Percentiles rank a stretch among this genome's conserved stretches.
Evolutionary conservation across 768 basidiomycete genomes (phyloP).

Genomic region (Lenzites betulinus): DNA sequence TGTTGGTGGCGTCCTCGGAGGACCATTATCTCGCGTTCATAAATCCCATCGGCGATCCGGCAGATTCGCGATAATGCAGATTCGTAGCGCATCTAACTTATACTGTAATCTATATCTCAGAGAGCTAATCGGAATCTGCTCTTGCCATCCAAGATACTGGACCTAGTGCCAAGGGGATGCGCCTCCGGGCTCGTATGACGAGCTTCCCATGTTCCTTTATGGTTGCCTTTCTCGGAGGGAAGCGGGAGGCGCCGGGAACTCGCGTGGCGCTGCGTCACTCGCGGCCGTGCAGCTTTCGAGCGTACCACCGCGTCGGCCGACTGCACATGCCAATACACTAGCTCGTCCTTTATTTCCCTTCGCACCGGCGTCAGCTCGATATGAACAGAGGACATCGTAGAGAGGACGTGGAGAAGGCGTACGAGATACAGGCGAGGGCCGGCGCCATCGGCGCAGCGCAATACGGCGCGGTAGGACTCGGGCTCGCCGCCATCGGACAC

Average conservation of each 20-base stretch:
- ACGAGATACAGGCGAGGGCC: constrained; percentile 25
- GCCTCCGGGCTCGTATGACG: background rate
- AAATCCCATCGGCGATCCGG: constrained; percentile 1
- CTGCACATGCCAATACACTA: background rate
- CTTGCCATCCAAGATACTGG: too few relatives aligned
- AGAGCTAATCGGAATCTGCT: too few relatives aligned
- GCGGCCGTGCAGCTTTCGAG: background rate
- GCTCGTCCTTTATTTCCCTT: background rate
- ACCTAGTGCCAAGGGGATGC: too few relatives aligned
- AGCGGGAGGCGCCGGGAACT: background rate
- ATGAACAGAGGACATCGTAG: constrained; percentile 28
- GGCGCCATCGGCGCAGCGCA: constrained; percentile 52
- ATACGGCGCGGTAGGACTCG: constrained; percentile 55
- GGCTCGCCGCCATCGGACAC: constrained; percentile 64
- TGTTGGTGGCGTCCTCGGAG: constrained; percentile 42
- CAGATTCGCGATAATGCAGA: background rate
- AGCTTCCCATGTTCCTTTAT: background rate
- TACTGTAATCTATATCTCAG: background rate
- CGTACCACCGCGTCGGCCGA: background rate
- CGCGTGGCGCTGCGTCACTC: constrained; percentile 14
- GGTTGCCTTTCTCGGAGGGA: constrained; percentile 1
- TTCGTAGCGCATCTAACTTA: background rate
- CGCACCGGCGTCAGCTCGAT: background rate
- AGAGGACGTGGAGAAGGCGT: constrained; percentile 29
- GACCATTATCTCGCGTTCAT: constrained; percentile 40